Evolutionary conservation across 2,329 filamentous ascomycete species (phyloP).

Genomic region (Leptographium radiaticola): DNA sequence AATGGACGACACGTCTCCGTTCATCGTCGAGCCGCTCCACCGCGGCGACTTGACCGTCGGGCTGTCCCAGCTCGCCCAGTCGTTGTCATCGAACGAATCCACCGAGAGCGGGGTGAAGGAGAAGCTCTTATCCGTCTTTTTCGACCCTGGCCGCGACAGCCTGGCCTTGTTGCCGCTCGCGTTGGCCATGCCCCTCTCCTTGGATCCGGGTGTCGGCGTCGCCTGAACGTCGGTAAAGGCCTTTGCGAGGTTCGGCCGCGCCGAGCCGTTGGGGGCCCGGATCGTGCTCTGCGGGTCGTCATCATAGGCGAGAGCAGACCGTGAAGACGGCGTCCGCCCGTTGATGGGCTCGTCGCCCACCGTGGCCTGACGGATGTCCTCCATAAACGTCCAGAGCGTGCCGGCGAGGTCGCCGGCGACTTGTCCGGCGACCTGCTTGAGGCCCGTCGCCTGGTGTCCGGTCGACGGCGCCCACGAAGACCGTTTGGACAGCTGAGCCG

Average conservation of each 20-base stretch:
- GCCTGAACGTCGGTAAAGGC: slow-evolving; percentile 23
- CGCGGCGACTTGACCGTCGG: slow-evolving; percentile 37
- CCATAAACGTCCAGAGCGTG: slow-evolving; percentile 86
- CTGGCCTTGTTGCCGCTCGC: background rate
- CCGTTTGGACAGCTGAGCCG: slow-evolving; percentile 35
- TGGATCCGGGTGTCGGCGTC: slow-evolving; percentile 11
- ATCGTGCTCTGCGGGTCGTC: slow-evolving; percentile 30
- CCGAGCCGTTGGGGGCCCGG: slow-evolving; percentile 24
- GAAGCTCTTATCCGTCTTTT: slow-evolving; percentile 37
- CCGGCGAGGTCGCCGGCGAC: slow-evolving; percentile 79
- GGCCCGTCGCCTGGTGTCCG: slow-evolving; percentile 27
- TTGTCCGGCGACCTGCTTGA: slow-evolving; percentile 44
- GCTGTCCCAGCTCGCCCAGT: slow-evolving; percentile 53
- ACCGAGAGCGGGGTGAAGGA: slow-evolving; percentile 47
- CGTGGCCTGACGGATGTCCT: slow-evolving; percentile 88
- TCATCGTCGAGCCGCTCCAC: slow-evolving; percentile 51
- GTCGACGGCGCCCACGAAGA: slow-evolving; percentile 46
- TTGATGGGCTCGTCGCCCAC: slow-evolving; percentile 83
- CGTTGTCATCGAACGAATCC: slow-evolving; percentile 45
- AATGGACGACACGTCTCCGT: slow-evolving; percentile 29
- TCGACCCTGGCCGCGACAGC: slow-evolving; percentile 15
- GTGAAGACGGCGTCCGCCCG: slow-evolving; percentile 25
- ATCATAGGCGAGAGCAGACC: slow-evolving; percentile 4
- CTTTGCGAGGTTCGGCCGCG: slow-evolving; percentile 28
- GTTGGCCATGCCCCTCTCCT: background rate